Evolutionary conservation across 345 rosid species (phyloP), one percentile per base, ranked within the genome.

Genomic region (Eucalyptus shirleyi): DNA sequence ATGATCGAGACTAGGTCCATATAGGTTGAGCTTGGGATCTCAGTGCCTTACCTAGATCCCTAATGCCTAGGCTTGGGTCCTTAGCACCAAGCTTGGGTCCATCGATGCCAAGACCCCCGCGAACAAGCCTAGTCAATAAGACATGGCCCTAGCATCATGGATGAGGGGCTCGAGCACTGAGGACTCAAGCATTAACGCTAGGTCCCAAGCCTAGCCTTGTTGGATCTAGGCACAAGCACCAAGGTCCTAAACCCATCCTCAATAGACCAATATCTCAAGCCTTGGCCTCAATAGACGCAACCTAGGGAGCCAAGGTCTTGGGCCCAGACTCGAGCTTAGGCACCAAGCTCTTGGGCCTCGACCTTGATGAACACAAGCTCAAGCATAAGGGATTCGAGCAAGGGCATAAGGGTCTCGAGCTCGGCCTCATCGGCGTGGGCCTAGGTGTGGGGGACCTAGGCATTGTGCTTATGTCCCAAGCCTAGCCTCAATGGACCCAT

Each of bases 1-100:
- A 56, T 24, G 13, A 23, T 24, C 0, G 6, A 24, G 62, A 56
- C 30, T 0, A 2, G 0, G 62, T 56, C 62, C 62, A 56, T 2
- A 56, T 56, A 56, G 30, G 30, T 56, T 1, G 0, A 56, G 30
- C 62, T 56, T 9, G 30, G 30, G 30, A 56, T 24, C 62, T 56
- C 6, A 4, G 0, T 56, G 62, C 62, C 30, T 23, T 56, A 10
- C 30, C 30, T 56, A 24, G 62, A 56, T 56, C 62, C 62, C 30
- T 56, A 23, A 24, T 0, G 6, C 13, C 13, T 56, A 0, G 62
- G 13, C 62, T 56, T 24, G 13, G 30, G 62, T 56, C 30, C 62
- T 56, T 23, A 23, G 28, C 62, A 56, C 62, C 28, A 56, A 9
- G 62, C 13, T 56, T 23, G 60, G 5, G 60, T 56, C 6, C 13